Conservation (phyloP, 1,284 basidiomycete genomes). For the Xerocomus cyaneibrunnescens region DNA sequence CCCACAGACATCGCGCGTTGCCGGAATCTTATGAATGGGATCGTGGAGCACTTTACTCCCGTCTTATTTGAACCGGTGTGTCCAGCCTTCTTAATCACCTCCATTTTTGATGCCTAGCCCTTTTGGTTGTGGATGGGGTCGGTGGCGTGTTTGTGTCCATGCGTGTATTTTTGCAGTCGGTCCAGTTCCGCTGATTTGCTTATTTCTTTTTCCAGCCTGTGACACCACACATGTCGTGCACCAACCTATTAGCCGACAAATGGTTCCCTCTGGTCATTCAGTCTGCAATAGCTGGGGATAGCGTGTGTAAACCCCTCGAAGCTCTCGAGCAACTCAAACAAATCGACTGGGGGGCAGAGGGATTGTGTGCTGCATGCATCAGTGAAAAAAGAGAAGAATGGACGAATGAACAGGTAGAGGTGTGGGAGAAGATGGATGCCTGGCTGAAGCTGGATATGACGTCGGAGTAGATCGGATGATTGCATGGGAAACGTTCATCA, state of each 20-base stretch:
- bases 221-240: slow-evolving; percentile 69
- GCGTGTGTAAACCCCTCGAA: slow-evolving; percentile 66
- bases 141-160: neutral
- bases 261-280: slow-evolving; percentile 69
- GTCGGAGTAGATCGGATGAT: slow-evolving; percentile 3
- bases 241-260: slow-evolving; percentile 62
- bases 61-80: slow-evolving; percentile 62
- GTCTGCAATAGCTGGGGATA: slow-evolving; percentile 55
- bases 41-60: slow-evolving; percentile 68
- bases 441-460: slow-evolving; percentile 44
- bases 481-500: neutral
- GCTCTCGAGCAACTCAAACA: slow-evolving; percentile 57
- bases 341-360: slow-evolving; percentile 56
- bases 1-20: slow-evolving; percentile 36
- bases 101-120: neutral
- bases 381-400: slow-evolving; percentile 63
- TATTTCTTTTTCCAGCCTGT: slow-evolving; percentile 36
- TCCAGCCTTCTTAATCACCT: slow-evolving; percentile 5
- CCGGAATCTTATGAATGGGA: slow-evolving; percentile 43
- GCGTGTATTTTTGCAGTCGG: neutral
- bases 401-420: slow-evolving; percentile 53
- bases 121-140: neutral
- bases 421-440: slow-evolving; percentile 60
- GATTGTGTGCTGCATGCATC: slow-evolving; percentile 58
- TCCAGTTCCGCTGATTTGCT: neutral